Base-by-base conservation (phyloP, 202 grass and related monocot genomes). In the Panicum hallii region DNA sequence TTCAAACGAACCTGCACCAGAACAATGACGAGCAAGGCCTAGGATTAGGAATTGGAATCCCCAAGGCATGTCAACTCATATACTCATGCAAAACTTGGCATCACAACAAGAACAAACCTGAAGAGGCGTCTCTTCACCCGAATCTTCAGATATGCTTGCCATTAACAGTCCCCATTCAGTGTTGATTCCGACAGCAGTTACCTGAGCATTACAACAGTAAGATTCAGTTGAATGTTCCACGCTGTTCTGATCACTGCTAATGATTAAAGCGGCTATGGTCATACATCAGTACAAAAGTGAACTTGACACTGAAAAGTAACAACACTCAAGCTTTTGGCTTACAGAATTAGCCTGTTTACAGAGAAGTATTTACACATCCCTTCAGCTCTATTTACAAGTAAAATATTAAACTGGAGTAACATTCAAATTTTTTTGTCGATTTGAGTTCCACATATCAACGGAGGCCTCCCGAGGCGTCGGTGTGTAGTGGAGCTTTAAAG, bases 131-230 rank as follows among this genome's bases (percentile, higher is more conserved):
- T 99, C 97, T 96, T 96, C 97, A 90, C 91, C 93, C 78, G 81
- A 94, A 84, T 99, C 97, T 89, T 99, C 97, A 55, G 97, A 99
- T 90, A 99, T 99, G 86, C 97, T 94, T 36, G 97, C 97, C 93
- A 99, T 99, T 41, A 99, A 80, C 15, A 99, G 41, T 56, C 97
- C 97, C 97, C 97, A 99, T 86, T 99, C 97, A 82, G 97, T 99
- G 41, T 99, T 96, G 57, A 96, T 90, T 60, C 97, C 97, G 82
- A 99, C 93, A 81, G 97, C 84, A 3, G 97, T 92, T 58, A 99
- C 93, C 97, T 99, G 82, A 57, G 46, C 38, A 79, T 82, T 64
- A 78, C 72, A 72, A 36, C 73, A 86, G 38, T 87, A 85, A 17
- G 54, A 26, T 80, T 43, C 12, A 42, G 46, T 85, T 67, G 20